phyloP scores from a whole-genome alignment of 306 rosid genomes.

The Cotoneaster glaucophyllus region DNA sequence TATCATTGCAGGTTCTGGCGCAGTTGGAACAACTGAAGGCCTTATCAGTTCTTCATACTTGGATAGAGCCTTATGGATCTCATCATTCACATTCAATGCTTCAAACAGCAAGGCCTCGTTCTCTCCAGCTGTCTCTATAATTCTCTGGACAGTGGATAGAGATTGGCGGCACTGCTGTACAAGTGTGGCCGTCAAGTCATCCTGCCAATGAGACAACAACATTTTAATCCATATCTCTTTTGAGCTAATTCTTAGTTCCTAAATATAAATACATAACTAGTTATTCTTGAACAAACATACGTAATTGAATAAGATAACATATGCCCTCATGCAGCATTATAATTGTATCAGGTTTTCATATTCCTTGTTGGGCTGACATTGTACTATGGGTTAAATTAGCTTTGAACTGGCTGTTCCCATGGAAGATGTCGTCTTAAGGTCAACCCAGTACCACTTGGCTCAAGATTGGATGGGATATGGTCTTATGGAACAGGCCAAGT shows the following conservation, averaged over 20 bases:
- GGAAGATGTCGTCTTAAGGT: background rate
- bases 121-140: slow-evolving; percentile 79
- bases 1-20: slow-evolving; percentile 93
- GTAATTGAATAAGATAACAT: background rate
- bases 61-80: slow-evolving; percentile 75
- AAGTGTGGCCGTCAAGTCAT: slow-evolving; percentile 87
- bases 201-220: slow-evolving; percentile 37
- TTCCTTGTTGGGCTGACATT: background rate
- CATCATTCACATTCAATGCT: slow-evolving; percentile 91
- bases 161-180: slow-evolving; percentile 81
- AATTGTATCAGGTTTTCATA: background rate
- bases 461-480: background rate
- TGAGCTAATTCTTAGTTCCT: background rate
- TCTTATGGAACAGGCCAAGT: background rate
- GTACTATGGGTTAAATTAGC: background rate
- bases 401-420: background rate
- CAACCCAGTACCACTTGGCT: background rate
- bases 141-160: slow-evolving; percentile 57
- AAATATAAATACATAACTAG: background rate
- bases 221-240: background rate
- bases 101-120: slow-evolving; percentile 92
- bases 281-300: background rate
- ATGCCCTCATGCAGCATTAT: background rate
- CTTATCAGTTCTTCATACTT: slow-evolving; percentile 66
- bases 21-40: slow-evolving; percentile 41